A percentile compares a stretch with the other conserved stretches of the same genome.
Evolutionary conservation across 208 protist genomes (phyloP).

Genomic region (Trypanosoma scelopori): DNA sequence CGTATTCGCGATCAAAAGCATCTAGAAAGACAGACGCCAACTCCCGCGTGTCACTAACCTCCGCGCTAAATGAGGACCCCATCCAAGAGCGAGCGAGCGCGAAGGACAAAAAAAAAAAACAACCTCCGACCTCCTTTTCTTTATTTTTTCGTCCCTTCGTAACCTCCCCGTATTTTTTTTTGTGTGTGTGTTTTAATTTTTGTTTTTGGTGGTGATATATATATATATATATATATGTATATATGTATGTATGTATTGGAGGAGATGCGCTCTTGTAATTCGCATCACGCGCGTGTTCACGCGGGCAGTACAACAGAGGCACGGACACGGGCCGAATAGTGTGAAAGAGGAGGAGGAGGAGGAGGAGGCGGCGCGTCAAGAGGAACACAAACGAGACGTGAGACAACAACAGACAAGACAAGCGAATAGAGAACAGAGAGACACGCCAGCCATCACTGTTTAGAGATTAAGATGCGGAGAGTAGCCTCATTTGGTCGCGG

Average conservation of each 20-base stretch:
- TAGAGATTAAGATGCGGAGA: not conserved
- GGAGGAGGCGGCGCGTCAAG: not conserved
- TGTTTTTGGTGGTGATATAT: not conserved
- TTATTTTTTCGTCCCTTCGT: too few relatives aligned
- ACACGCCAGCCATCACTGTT: too few relatives aligned
- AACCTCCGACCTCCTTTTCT: too few relatives aligned
- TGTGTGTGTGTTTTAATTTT: not conserved
- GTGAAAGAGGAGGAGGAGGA: not conserved
- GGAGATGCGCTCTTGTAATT: not conserved
- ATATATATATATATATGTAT: too few relatives aligned
- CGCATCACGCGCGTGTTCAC: not conserved
- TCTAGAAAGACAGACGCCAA: slow-evolving; percentile 19
- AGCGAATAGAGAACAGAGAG: not conserved
- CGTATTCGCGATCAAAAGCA: slow-evolving; percentile 23
- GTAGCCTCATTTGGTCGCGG: not conserved
- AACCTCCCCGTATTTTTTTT: not conserved
- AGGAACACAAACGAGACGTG: not conserved
- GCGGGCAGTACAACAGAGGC: not conserved
- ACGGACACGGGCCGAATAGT: too few relatives aligned
- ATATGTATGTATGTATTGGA: too few relatives aligned
- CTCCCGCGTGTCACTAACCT: slow-evolving; percentile 21
- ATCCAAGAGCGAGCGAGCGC: not conserved
- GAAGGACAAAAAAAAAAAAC: too few relatives aligned
- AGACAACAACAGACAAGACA: not conserved
- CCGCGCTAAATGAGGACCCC: slow-evolving; percentile 18